Evolutionary conservation across 2,329 filamentous ascomycete genomes (phyloP).

Genomic region (Xylariaceae sp.): DNA sequence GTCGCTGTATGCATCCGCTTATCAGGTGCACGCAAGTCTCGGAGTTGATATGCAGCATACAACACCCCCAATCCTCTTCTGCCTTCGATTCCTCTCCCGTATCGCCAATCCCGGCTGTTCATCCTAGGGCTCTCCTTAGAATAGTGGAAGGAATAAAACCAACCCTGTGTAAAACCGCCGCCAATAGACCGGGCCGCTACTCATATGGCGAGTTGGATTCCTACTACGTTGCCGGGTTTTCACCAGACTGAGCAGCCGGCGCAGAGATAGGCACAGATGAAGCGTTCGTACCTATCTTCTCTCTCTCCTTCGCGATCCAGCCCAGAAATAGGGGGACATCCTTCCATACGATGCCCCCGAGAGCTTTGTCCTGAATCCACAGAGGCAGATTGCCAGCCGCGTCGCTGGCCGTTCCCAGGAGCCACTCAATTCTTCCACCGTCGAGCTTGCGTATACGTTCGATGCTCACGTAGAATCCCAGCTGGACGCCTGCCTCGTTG

Average conservation of each 20-base stretch:
- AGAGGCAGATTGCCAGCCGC: conserved; percentile 71
- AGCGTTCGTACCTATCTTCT: conserved; percentile 23
- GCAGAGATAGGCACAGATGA: conserved; percentile 5
- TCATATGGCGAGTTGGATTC: conserved; percentile 21
- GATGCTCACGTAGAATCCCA: conserved; percentile 69
- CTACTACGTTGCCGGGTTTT: conserved; percentile 8
- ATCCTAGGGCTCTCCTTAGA: no score
- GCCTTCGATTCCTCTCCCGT: conserved; percentile 5
- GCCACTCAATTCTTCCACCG: conserved; percentile 66
- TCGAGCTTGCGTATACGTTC: conserved; percentile 63
- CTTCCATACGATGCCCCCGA: conserved; percentile 70
- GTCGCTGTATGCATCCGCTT: neutral
- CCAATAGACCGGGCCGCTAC: conserved; percentile 14
- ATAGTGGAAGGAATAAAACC: no score
- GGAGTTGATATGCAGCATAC: neutral
- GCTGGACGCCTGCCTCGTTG: conserved; percentile 55
- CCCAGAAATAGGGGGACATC: conserved; percentile 73
- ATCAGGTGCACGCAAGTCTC: neutral
- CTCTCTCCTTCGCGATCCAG: conserved; percentile 62
- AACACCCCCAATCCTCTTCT: no score
- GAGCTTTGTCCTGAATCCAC: conserved; percentile 68
- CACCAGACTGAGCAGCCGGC: neutral
- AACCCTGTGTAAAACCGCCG: conserved; percentile 13
- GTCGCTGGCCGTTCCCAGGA: conserved; percentile 79
- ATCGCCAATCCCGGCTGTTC: conserved; percentile 6